Percentiles rank a stretch among this genome's conserved stretches.
phyloP scores from a whole-genome alignment of 306 rosid species.

The Coriaria nepalensis region DNA sequence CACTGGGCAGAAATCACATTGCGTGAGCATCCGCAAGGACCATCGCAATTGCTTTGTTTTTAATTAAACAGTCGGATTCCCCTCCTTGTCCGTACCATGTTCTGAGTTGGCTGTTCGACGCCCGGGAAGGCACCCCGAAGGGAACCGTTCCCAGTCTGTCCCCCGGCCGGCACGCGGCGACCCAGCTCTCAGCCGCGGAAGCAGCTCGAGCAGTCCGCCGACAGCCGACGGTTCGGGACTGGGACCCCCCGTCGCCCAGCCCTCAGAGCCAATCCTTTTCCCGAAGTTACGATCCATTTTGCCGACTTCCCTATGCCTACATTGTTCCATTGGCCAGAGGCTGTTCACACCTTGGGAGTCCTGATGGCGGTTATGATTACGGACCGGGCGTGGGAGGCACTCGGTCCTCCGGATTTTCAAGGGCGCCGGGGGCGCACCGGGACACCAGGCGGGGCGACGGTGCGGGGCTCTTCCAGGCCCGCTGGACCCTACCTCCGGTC shows the following conservation, averaged over 20 bases:
- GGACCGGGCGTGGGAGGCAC: background rate
- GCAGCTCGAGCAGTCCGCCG: too few species aligned
- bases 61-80: background rate
- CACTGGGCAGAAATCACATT: constrained; percentile 4
- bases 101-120: background rate
- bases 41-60: background rate
- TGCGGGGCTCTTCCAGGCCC: constrained; percentile 2
- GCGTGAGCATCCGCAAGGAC: background rate
- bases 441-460: background rate
- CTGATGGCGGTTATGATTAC: constrained; percentile 1
- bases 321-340: background rate
- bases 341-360: constrained; percentile 2
- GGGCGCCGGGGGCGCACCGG: background rate
- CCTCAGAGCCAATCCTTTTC: too few species aligned
- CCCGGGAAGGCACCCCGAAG: too few species aligned
- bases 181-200: too few species aligned
- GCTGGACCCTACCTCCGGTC: background rate
- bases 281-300: too few species aligned
- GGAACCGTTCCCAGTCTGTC: too few species aligned
- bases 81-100: background rate
- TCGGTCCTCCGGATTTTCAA: background rate
- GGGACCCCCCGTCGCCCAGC: too few species aligned
- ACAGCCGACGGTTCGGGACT: too few species aligned
- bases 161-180: too few species aligned
- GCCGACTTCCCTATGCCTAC: background rate